Evolutionary conservation across 306 rosid species (phyloP), one percentile per base, ranked within the genome.

Genomic region (Senna tora): DNA sequence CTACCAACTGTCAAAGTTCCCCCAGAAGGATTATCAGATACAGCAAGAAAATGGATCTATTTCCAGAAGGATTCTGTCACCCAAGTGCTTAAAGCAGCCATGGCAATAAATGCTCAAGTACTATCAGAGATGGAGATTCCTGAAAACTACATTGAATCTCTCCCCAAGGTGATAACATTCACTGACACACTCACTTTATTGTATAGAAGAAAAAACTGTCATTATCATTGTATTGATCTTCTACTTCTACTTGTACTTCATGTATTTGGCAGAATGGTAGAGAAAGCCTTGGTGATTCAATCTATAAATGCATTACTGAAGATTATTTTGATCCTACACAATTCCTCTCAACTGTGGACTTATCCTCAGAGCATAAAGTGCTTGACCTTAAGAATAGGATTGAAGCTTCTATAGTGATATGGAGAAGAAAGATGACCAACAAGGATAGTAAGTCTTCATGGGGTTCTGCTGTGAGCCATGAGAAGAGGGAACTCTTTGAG

Each of bases 81-180:
- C 78, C 97, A 89, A 85, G 91, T 89, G 15, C 85, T 91, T 4
- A 95, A 91, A 81, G 99, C 96, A 76, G 91, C 99, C 84, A 89
- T 89, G 96, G 96, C 97, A 0, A 95, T 95, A n/a, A 95, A 95
- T 76, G 90, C 96, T 62, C 96, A 91, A 81, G 84, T 88, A 1
- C 77, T 95, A 8, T 78, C 89, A 25, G 94, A 88, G 77, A 88
- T 88, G 87, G 87, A 82, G 67, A 71, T 88, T 19, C 94, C 94
- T 45, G 94, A 88, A 1, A 88, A 74, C 87, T 86, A 88, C 77
- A 88, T 88, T n/a, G 94, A 88, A 42, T 80, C 87, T 58, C 94
- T 88, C 7, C 94, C 91, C 39, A 88, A 88, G 87, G 55, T n/a
- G 11, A 25, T 25, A 25, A 25, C 2, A 25, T 25, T 25, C 30